Base-by-base conservation (phyloP, 163 green algal genomes). In the Botryococcus braunii region DNA sequence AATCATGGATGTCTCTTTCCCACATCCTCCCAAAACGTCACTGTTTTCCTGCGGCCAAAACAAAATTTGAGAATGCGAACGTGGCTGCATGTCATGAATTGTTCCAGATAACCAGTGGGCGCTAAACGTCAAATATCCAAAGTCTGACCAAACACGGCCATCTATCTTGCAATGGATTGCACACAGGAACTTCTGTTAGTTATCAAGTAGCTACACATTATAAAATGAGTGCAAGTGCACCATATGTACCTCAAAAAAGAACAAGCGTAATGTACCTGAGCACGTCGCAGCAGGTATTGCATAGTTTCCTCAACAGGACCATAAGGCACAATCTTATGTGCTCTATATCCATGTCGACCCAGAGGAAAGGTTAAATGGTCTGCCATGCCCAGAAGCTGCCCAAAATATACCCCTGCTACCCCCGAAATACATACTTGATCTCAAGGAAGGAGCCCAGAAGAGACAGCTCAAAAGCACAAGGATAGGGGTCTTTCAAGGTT, bases 371-470 rank as follows among this genome's bases (percentile, higher is more conserved):
- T 94, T 35, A 96, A 78, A 77, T 91, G 80, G 81, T 97, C 91
- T 11, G 75, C 70, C 91, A 97, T 97, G 67, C 91, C 91, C 75
- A 95, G 77, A 62, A 97, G 82, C 85, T 95, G 89, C 11, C 74
- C 80, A 79, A 89, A 87, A 50, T 76, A 78, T 25, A 86, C 77
- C 6, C 71, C 75, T 17, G 70, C 39, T 55, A 5, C n/a, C n/a
- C n/a, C n/a, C n/a, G n/a, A n/a, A n/a, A n/a, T n/a, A n/a, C n/a
- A n/a, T n/a, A n/a, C n/a, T n/a, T n/a, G n/a, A n/a, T n/a, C n/a
- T n/a, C n/a, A n/a, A n/a, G n/a, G n/a, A n/a, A n/a, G n/a, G n/a
- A n/a, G n/a, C n/a, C n/a, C n/a, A n/a, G n/a, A n/a, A n/a, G n/a
- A n/a, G n/a, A n/a, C n/a, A n/a, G n/a, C n/a, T n/a, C n/a, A n/a